Conservation (phyloP, 306 rosid species). For the Psophocarpus tetragonolobus region DNA sequence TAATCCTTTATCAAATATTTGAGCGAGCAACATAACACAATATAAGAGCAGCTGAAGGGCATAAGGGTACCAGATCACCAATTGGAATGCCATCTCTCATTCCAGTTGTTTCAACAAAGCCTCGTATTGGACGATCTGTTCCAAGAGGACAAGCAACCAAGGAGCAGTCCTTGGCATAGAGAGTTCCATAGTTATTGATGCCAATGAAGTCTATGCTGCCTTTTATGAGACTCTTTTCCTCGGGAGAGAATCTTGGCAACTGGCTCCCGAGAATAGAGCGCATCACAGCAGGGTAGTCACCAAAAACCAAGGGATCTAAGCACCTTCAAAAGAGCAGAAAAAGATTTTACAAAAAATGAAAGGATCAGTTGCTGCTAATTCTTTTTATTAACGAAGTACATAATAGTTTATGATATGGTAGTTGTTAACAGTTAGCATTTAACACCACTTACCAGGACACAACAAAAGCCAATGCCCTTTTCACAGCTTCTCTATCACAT, state of each 20-base stretch:
- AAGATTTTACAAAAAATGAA: background rate
- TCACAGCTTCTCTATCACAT: slow-evolving; percentile 49
- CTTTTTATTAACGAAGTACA: background rate
- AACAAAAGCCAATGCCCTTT: slow-evolving; percentile 59
- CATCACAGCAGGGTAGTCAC: slow-evolving; percentile 68
- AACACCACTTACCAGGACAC: slow-evolving; percentile 46
- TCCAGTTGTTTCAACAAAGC: slow-evolving; percentile 36
- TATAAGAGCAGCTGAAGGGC: background rate
- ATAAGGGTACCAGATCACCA: slow-evolving; percentile 29
- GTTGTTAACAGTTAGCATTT: too few relatives aligned
- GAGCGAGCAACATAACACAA: slow-evolving; percentile 29
- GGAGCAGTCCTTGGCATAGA: slow-evolving; percentile 56
- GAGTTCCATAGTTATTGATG: slow-evolving; percentile 58
- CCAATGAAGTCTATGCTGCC: slow-evolving; percentile 66
- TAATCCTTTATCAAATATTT: background rate
- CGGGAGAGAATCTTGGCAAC: slow-evolving; percentile 49
- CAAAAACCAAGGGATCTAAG: slow-evolving; percentile 59
- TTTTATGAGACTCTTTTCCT: slow-evolving; percentile 47
- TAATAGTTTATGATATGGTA: background rate
- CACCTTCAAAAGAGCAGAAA: slow-evolving; percentile 37
- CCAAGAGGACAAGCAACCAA: slow-evolving; percentile 40
- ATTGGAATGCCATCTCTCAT: slow-evolving; percentile 61
- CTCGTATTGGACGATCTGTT: slow-evolving; percentile 49
- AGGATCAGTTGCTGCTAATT: background rate
- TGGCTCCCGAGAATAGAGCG: slow-evolving; percentile 46